Conservation (phyloP, 108 stramenopile species). For the Conticribra weissflogii region DNA sequence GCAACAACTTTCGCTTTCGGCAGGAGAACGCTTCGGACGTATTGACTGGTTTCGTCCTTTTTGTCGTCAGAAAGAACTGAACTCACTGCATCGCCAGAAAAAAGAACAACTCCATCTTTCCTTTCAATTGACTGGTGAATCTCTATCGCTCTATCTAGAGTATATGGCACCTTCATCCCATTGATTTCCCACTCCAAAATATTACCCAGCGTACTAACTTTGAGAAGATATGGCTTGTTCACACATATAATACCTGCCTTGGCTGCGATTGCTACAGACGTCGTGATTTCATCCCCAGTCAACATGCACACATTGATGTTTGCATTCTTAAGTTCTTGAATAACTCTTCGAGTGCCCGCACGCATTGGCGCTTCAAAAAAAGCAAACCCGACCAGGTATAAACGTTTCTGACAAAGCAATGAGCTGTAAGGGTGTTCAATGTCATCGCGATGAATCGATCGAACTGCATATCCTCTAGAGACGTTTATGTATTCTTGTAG, state of each 20-base stretch:
- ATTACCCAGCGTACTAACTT: slow-evolving; percentile 6
- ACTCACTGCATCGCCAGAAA: slow-evolving; percentile 57
- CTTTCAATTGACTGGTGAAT: slow-evolving; percentile 5
- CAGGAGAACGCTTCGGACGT: slow-evolving; percentile 9
- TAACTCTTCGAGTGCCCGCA: slow-evolving; percentile 51
- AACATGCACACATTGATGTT: slow-evolving; percentile 58
- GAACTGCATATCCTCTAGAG: slow-evolving; percentile 21
- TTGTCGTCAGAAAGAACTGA: slow-evolving; percentile 23
- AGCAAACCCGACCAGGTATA: slow-evolving; percentile 57
- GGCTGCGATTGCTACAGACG: slow-evolving; percentile 51
- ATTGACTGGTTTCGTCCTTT: slow-evolving; percentile 10
- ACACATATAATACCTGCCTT: slow-evolving; percentile 41
- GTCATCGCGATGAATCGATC: slow-evolving; percentile 40
- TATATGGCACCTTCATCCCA: slow-evolving; percentile 10
- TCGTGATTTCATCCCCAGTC: slow-evolving; percentile 65
- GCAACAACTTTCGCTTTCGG: slow-evolving; percentile 50
- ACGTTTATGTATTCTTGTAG: slow-evolving; percentile 20
- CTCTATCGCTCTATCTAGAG: slow-evolving; percentile 12
- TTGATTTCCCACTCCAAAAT: slow-evolving; percentile 22
- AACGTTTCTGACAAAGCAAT: slow-evolving; percentile 6
- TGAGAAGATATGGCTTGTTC: slow-evolving; percentile 44
- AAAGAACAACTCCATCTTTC: slow-evolving; percentile 38
- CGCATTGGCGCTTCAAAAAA: slow-evolving; percentile 66
- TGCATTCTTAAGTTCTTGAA: slow-evolving; percentile 47
- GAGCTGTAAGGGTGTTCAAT: slow-evolving; percentile 35